Percentiles rank a stretch among this genome's conserved stretches.
Evolutionary conservation across 768 basidiomycete species (phyloP).

Genomic region (Lactarius sanguifluus): DNA sequence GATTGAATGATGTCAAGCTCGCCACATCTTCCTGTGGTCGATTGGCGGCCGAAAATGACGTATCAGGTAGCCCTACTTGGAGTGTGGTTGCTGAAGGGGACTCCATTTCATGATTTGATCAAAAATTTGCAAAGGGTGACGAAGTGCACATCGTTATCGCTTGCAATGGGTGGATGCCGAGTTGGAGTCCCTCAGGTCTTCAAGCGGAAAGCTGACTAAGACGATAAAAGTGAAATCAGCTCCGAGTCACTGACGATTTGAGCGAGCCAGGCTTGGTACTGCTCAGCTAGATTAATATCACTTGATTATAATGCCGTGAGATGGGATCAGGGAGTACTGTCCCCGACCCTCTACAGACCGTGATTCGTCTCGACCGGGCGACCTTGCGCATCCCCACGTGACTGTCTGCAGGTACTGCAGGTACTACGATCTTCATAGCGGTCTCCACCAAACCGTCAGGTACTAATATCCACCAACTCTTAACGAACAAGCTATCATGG

Average conservation of each 20-base stretch:
- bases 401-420: background rate
- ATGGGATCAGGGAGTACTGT: background rate
- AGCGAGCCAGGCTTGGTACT: background rate
- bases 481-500: constrained; percentile 49
- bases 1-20: constrained; percentile 84
- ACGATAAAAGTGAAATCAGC: background rate
- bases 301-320: background rate
- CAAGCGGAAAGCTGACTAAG: background rate
- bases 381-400: constrained; percentile 9
- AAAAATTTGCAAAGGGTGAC: constrained; percentile 7
- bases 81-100: constrained; percentile 2
- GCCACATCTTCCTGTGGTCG: constrained; percentile 60
- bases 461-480: constrained; percentile 1
- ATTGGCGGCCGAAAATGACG: constrained; percentile 60
- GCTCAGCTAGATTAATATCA: background rate
- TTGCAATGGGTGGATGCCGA: background rate
- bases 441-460: background rate
- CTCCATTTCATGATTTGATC: constrained; percentile 23
- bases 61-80: constrained; percentile 39
- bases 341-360: background rate
- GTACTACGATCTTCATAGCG: background rate
- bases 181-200: background rate
- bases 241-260: background rate
- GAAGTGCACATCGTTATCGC: background rate
- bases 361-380: background rate